Base-by-base conservation (phyloP, 2,329 filamentous ascomycete genomes). In the Talaromyces rugulosus region DNA sequence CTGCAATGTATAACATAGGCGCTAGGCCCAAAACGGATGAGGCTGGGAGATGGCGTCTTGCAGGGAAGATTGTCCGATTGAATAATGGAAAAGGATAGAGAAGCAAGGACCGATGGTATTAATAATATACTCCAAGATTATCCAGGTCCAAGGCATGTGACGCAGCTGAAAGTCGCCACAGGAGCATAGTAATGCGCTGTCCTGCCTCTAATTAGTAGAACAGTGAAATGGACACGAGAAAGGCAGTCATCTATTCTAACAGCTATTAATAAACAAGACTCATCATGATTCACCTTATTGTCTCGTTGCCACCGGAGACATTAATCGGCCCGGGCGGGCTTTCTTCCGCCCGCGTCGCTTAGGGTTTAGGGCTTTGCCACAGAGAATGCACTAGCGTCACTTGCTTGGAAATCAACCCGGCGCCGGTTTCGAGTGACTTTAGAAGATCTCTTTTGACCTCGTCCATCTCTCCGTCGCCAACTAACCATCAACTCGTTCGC, bases 311-410 rank as follows among this genome's bases (percentile, higher is more conserved):
- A 9, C 18, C 50, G 50, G 50, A 31, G 44, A 47, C 44, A 47
- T 47, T 53, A 36, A 16, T 34, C 51, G 12, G 23, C 14, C 33
- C 57, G 50, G 33, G 44, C 44, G 50, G 16, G 18, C 14, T 23
- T 23, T 23, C 23, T 23, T 23, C 16, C 23, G 30, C 12, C 33
- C 9, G 16, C 28, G 34, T 30, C n/a, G 58, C 42, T 66, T 77
- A 77, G 75, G 76, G 76, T 67, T 76, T 76, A 77, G 76, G 75
- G 74, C 70, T 75, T 71, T 71, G 72, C 74, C 75, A 77, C 73
- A 67, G 55, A 64, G 62, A 62, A 60, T 51, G 70, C 70, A 71
- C 70, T 74, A 74, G 71, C 67, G 72, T 30, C 66, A 64, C 63
- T 47, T 78, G 76, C 73, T 78, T 78, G 73, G 75, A 77, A 77